Evolutionary conservation across 2,329 filamentous ascomycete genomes (phyloP).

Genomic region (Alternaria triticina): DNA sequence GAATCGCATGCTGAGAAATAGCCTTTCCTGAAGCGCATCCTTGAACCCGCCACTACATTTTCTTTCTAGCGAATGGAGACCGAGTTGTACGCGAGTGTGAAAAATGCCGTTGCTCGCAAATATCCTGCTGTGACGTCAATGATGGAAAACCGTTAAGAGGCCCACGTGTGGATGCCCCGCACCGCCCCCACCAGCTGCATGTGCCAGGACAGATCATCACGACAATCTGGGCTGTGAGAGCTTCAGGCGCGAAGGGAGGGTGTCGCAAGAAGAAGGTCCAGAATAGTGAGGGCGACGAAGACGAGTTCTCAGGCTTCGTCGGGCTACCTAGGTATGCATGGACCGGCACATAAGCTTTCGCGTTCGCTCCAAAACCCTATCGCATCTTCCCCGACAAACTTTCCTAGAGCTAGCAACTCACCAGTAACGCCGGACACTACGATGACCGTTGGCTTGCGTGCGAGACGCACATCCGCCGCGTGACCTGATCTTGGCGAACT

Average conservation of each 20-base stretch:
- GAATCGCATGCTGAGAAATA: conserved; percentile 36
- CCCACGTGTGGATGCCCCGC: conserved; percentile 11
- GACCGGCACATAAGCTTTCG: background rate
- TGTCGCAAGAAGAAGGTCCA: background rate
- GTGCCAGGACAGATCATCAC: background rate
- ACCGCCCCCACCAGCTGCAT: background rate
- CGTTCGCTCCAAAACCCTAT: background rate
- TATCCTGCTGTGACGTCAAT: conserved; percentile 8
- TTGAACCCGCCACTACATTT: background rate
- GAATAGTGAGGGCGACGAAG: background rate
- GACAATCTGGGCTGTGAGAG: background rate
- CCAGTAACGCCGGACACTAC: background rate
- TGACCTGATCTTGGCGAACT: no score
- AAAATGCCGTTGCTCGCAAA: background rate
- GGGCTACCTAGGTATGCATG: background rate
- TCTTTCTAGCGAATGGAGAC: background rate
- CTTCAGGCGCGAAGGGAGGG: background rate
- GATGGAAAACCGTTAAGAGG: background rate
- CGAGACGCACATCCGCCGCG: background rate
- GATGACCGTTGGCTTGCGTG: background rate
- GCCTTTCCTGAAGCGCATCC: background rate
- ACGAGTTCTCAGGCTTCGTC: background rate
- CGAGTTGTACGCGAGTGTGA: background rate
- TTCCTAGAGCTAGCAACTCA: background rate
- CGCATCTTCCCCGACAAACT: background rate